Evolutionary conservation across 441 rosid genomes (phyloP).

Genomic region (Populus trichocarpa): DNA sequence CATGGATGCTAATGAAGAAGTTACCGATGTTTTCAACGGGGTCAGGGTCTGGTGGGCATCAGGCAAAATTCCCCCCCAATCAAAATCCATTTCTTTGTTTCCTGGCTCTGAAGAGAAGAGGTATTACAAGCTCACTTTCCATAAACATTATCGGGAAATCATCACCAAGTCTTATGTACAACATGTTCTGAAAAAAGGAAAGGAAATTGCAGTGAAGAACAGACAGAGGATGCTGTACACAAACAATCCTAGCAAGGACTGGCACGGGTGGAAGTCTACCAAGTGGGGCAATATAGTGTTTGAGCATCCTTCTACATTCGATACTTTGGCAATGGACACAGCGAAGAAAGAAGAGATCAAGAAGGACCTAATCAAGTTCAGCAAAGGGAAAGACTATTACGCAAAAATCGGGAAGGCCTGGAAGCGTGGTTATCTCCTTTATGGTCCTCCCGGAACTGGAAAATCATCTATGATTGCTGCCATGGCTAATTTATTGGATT

Average conservation of each 20-base stretch:
- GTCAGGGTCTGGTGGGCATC: slow-evolving; percentile 21
- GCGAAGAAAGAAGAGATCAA: slow-evolving; percentile 14
- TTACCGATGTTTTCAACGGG: slow-evolving; percentile 13
- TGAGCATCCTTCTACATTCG: slow-evolving; percentile 21
- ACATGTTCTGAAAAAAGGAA: slow-evolving; percentile 16
- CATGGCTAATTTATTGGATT: slow-evolving; percentile 15
- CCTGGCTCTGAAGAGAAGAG: slow-evolving; percentile 3
- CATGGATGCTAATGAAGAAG: slow-evolving; percentile 23
- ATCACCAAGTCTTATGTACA: slow-evolving; percentile 10
- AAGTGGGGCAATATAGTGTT: slow-evolving; percentile 19
- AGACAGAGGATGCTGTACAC: slow-evolving; percentile 18
- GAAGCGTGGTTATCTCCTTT: slow-evolving; percentile 20
- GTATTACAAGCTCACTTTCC: slow-evolving; percentile 15
- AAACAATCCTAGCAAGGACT: slow-evolving; percentile 11
- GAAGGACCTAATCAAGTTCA: slow-evolving; percentile 20
- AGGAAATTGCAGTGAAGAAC: slow-evolving; percentile 7
- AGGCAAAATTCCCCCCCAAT: not conserved
- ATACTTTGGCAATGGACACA: slow-evolving; percentile 14
- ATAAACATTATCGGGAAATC: slow-evolving; percentile 2
- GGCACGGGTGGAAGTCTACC: not conserved
- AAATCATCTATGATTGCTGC: slow-evolving; percentile 25
- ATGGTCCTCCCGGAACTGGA: slow-evolving; percentile 22
- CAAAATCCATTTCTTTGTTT: not conserved
- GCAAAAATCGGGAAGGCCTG: slow-evolving; percentile 17
- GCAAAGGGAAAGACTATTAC: slow-evolving; percentile 13